Evolutionary conservation across 768 basidiomycete genomes (phyloP).

Genomic region (Tulasnella sp.): DNA sequence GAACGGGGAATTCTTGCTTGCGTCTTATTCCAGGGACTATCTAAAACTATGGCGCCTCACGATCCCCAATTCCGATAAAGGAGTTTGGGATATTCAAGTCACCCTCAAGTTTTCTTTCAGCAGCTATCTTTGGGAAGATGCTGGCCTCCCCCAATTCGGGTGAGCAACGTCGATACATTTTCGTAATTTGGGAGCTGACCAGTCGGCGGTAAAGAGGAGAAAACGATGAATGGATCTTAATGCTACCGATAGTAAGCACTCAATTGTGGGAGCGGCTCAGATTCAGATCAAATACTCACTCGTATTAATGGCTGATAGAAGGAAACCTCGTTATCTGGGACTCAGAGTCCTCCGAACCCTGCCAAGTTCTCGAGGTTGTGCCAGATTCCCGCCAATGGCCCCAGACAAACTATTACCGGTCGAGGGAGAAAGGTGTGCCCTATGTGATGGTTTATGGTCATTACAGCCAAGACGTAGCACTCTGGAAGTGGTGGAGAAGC

Average conservation of each 20-base stretch:
- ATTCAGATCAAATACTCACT: not conserved
- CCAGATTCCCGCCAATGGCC: not conserved
- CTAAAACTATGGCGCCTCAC: not conserved
- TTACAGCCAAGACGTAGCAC: not conserved
- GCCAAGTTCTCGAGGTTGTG: not conserved
- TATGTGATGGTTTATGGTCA: not conserved
- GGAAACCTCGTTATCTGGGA: not conserved
- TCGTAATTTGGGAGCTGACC: not conserved
- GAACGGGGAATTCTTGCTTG: not conserved
- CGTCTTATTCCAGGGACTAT: not conserved
- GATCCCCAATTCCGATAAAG: not conserved
- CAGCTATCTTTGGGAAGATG: no score
- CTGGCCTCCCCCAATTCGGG: not conserved
- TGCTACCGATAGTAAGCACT: not conserved
- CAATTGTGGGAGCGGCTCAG: not conserved
- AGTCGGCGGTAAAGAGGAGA: not conserved
- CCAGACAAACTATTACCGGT: not conserved
- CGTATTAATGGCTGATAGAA: not conserved
- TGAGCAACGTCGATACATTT: not conserved
- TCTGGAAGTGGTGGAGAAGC: not conserved
- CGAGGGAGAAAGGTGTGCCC: not conserved
- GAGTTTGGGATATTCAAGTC: not conserved
- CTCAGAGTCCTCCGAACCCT: not conserved
- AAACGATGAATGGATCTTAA: not conserved
- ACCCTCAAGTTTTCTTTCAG: not conserved